Conservation (phyloP, 176 grass and related monocot genomes). For the Aegilops sharonensis region DNA sequence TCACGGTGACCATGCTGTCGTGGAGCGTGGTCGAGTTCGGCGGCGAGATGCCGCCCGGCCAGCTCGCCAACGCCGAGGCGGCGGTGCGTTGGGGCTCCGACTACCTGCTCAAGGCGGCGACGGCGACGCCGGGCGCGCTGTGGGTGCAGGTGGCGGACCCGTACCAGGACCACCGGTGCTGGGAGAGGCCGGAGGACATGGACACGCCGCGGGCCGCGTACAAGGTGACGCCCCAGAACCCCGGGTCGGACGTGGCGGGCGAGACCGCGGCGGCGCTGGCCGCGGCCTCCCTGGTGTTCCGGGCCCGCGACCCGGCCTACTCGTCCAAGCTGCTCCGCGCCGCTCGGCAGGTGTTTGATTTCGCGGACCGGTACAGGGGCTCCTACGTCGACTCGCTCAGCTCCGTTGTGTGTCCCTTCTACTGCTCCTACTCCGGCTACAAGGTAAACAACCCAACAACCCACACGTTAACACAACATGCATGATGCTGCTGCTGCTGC, state of each 20-base stretch:
- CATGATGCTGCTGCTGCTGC: not conserved
- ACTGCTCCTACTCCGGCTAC: conserved; percentile 83
- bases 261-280: conserved; percentile 73
- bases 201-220: conserved; percentile 57
- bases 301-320: conserved; percentile 40
- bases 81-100: conserved; percentile 74
- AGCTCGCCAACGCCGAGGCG: conserved; percentile 29
- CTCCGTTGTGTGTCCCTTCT: conserved; percentile 64
- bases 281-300: conserved; percentile 63
- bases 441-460: conserved; percentile 36
- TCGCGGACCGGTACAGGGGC: conserved; percentile 61
- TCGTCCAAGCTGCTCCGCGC: conserved; percentile 48
- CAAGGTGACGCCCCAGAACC: conserved; percentile 52
- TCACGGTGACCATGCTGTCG: conserved; percentile 78
- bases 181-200: conserved; percentile 78
- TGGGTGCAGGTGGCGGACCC: conserved; percentile 68
- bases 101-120: conserved; percentile 75
- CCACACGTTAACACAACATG: no score
- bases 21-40: conserved; percentile 70
- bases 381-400: conserved; percentile 69
- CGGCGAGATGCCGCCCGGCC: conserved; percentile 24
- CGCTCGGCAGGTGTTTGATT: conserved; percentile 63
- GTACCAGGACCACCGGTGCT: conserved; percentile 68
- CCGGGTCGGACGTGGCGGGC: conserved; percentile 74
- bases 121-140: conserved; percentile 42